Base-by-base conservation (phyloP, 176 grass and related monocot genomes). In the Elaeis guineensis region DNA sequence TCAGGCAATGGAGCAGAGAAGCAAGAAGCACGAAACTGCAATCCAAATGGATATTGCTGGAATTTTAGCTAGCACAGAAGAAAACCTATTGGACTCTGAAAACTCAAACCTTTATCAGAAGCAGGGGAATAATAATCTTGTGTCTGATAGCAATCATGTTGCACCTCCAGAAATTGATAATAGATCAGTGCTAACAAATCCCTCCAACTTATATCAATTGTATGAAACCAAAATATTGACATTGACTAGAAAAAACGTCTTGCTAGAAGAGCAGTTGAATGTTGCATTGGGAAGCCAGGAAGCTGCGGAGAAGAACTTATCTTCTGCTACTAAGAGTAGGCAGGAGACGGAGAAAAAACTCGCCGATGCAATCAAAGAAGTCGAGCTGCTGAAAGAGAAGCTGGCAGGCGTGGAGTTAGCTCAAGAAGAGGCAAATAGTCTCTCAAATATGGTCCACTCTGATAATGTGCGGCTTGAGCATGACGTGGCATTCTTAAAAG, bases 381-480 rank as follows among this genome's bases (percentile, higher is more conserved):
- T 80, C 1, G 75, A 83, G 49, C 62, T 57, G 14, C 73, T 92
- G 59, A 89, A 88, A 62, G 93, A 98, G 78, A 92, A 92, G 66
- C 66, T 81, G 66, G 71, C 70, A 23, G 79, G 78, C 16, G 22
- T 96, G 54, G 91, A 96, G 54, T 52, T 90, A 20, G 91, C 78
- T 0, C 91, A 96, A 71, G 91, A 96, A 55, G 93, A 98, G 62
- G 77, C 84, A 1, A 98, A 89, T 72, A 92, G 57, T 58, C 74
- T 85, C 51, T 92, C 81, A 6, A 98, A 98, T 56, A 71, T 75
- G 3, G 93, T 92, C 49, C 93, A 98, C 54, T 54, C 83, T n/a
- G 87, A 92, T 21, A 98, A 92, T 71, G 93, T 92, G 69, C 68
- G 79, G 48, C 84, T 98, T 2, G 93, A 98, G 66, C 93, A 86